Base-by-base conservation (phyloP, 2,329 filamentous ascomycete genomes). In the Penicillium sumatraense region DNA sequence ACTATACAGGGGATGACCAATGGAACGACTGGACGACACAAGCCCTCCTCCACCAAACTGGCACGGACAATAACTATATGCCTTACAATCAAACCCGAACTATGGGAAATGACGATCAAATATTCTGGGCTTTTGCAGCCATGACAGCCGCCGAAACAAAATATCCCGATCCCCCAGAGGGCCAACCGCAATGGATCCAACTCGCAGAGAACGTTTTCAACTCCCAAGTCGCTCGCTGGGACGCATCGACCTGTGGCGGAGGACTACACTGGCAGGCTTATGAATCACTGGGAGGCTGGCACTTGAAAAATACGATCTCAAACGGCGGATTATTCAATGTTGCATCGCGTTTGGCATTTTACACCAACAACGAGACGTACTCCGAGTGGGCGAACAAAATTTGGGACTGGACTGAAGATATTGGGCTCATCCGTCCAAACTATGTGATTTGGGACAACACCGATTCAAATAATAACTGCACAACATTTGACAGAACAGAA, bases 201-300 rank as follows among this genome's bases (percentile, higher is more conserved):
- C 80, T 93, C 24, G 87, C 83, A 1, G 87, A 90, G 71, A 87
- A 86, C 11, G 88, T 91, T 8, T 95, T 92, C 73, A 91, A 93
- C 76, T 85, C 87, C 53, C 90, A 90, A 68, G 84, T 83, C 2
- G 73, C 73, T 11, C 83, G 90, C 20, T 93, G 89, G 87, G 87
- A 93, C 61, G 75, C 73, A 10, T 68, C 75, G 1, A 79, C 77
- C 1, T 95, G 91, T 73, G 78, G 75, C 41, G 91, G 91, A 42
- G 91, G 91, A 6, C 76, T 96, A 60, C 83, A 88, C 57, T 96
- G 91, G 91, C 90, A 95, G 75, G 89, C 95, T 54, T 92, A 77
- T 65, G 70, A 74, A 5, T 81, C 79, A 69, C 81, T 81, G 60
- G 74, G 71, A 33, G 80, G 80, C 6, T 83, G 77, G 60, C 69